A percentile compares a stretch with the other conserved stretches of the same genome.
Conservation (phyloP, 495 filamentous ascomycete genomes). For the Penicillium goetzii region DNA sequence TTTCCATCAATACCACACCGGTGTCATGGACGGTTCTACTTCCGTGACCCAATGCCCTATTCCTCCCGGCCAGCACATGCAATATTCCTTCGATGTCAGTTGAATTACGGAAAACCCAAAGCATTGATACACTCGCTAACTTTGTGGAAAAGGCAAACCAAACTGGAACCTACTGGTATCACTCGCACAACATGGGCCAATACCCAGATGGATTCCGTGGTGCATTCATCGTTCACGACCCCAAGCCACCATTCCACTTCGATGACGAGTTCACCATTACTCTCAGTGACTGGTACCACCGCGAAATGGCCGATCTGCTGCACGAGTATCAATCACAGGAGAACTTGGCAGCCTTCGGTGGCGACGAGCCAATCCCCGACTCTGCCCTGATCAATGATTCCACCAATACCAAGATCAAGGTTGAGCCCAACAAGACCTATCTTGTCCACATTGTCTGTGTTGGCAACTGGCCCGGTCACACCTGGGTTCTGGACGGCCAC, state of each 20-base stretch:
- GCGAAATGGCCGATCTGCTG: conserved; percentile 62
- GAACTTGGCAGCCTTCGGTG: conserved; percentile 45
- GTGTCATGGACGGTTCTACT: conserved; percentile 64
- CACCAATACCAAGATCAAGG: conserved; percentile 44
- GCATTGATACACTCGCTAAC: conserved; percentile 3
- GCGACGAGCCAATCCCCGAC: conserved; percentile 68
- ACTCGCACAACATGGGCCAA: conserved; percentile 71
- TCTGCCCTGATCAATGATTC: conserved; percentile 72
- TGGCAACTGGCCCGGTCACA: conserved; percentile 61
- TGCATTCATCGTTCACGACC: conserved; percentile 73
- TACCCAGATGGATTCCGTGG: conserved; percentile 82
- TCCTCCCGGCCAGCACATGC: conserved; percentile 57
- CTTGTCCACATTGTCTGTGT: conserved; percentile 72
- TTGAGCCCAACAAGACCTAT: conserved; percentile 59
- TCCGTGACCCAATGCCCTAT: conserved; percentile 72
- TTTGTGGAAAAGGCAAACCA: conserved; percentile 61
- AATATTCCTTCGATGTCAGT: conserved; percentile 75
- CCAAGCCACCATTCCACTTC: conserved; percentile 64
- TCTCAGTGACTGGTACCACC: conserved; percentile 69
- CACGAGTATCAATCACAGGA: conserved; percentile 55
- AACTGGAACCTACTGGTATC: conserved; percentile 86
- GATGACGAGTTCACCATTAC: conserved; percentile 69
- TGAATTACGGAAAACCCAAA: conserved; percentile 22
- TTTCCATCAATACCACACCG: conserved; percentile 63
- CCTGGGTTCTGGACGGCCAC: conserved; percentile 57